phyloP scores from a whole-genome alignment of 2,329 filamentous ascomycete genomes.

The Arthroderma sp. region DNA sequence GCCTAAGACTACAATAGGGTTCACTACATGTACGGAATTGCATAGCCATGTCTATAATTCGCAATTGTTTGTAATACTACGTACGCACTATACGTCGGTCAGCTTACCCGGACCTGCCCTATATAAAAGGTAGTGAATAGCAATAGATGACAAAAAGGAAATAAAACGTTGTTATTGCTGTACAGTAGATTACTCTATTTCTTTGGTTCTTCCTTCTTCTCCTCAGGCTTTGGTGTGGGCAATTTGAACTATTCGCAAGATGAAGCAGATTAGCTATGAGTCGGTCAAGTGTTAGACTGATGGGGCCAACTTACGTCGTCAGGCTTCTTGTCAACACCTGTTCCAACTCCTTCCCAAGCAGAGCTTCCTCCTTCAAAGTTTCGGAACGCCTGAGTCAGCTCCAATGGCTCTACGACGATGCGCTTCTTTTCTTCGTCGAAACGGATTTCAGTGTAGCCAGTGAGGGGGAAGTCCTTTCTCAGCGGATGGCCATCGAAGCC shows the following conservation, averaged over 20 bases:
- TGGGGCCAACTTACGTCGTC: constrained; percentile 43
- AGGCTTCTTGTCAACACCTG: constrained; percentile 65
- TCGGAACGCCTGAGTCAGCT: constrained; percentile 94
- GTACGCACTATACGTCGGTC: too few species aligned
- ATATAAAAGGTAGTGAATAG: too few species aligned
- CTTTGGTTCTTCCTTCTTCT: constrained; percentile 80
- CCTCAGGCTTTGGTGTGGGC: constrained; percentile 88
- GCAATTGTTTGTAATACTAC: too few species aligned
- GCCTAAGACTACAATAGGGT: too few species aligned
- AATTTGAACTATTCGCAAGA: constrained; percentile 58
- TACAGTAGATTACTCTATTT: constrained; percentile 46
- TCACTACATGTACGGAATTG: too few species aligned
- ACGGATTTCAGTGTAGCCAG: constrained; percentile 93
- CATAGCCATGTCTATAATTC: too few species aligned
- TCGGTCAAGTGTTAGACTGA: not conserved
- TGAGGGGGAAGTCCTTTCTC: constrained; percentile 95
- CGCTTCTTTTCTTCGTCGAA: constrained; percentile 99
- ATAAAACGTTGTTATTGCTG: not conserved
- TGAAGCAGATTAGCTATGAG: not conserved
- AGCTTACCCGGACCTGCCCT: too few species aligned
- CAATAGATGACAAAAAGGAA: not conserved
- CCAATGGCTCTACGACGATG: constrained; percentile 92
- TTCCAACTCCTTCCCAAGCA: constrained; percentile 56
- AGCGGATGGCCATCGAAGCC: constrained; percentile 96
- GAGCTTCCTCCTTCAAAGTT: constrained; percentile 88